Base-by-base conservation (phyloP, 192 early-diverging fungal species). In the Mortierella hygrophila region DNA sequence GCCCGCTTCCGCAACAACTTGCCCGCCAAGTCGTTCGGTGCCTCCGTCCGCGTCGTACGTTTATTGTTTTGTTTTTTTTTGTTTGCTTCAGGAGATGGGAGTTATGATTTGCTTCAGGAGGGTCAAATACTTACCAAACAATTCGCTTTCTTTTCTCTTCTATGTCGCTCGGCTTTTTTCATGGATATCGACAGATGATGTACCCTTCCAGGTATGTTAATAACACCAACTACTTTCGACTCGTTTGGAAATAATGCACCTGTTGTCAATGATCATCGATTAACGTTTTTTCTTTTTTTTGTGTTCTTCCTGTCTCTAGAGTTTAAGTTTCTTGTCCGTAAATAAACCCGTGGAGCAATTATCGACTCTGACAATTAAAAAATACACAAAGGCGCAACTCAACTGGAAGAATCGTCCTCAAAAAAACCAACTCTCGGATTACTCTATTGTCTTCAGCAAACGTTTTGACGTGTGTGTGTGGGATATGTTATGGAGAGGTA, bases 1-100 rank as follows among this genome's bases (percentile, higher is more conserved):
- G 99, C 98, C 77, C 97, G 95, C 91, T 99, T 99, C 95, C 93
- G 95, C 93, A 94, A 93, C 91, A 99, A 99, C 96, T 94, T 99
- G 81, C 98, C 98, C 73, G 95, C 98, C 88, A 95, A 94, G 92
- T 92, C 94, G 74, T 97, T 99, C 91, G 98, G 98, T 91, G 94
- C 97, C 80, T 89, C 90, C 76, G 93, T 97, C 89, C 95, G 99
- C 75, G 94, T 99, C 82, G 96, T 97, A 94, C 91, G 96, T 93
- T 29, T 29, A 57, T 42, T 81, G 37, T 55, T 72, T 11, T 77
- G 60, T 70, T 72, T 11, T 5, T 63, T 75, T 0, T 75, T 75
- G 4, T 0, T 75, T 75, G 4, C 23, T 54, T 32, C 32, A 11
- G 29, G 60, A 65, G 57, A 26, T 6, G 6, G 15, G 23, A 9